phyloP scores from a whole-genome alignment of 2,329 filamentous ascomycete species.

The Herpotrichia juniperi region DNA sequence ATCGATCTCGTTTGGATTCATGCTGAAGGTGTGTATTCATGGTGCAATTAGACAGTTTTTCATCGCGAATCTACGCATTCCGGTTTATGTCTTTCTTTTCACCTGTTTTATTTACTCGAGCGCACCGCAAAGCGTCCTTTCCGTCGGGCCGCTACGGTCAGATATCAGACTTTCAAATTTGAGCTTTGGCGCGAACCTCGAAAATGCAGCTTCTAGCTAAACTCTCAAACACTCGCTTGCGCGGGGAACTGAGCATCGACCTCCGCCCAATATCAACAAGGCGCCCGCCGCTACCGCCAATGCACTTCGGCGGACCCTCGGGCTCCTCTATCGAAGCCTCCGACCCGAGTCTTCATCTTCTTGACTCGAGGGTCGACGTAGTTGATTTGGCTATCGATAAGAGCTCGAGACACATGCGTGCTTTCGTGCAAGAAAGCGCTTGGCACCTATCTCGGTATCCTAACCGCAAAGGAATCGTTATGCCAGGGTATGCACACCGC shows the following conservation, averaged over 20 bases:
- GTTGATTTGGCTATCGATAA: background rate
- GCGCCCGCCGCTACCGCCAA: too few relatives aligned
- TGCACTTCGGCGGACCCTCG: too few relatives aligned
- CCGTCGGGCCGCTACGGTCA: too few relatives aligned
- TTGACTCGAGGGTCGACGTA: background rate
- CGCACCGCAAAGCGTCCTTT: too few relatives aligned
- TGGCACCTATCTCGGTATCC: background rate
- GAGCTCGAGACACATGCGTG: background rate
- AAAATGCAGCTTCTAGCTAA: background rate
- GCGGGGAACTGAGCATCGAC: background rate
- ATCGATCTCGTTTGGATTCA: background rate
- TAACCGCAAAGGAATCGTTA: background rate
- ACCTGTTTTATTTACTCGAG: too few relatives aligned
- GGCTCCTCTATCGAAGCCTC: background rate
- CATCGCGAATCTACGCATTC: too few relatives aligned
- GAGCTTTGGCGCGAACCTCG: too few relatives aligned
- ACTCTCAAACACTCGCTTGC: background rate
- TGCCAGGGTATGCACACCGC: slow-evolving; percentile 3
- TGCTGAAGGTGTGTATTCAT: too few relatives aligned
- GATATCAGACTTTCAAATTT: too few relatives aligned
- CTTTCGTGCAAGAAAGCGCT: too few relatives aligned
- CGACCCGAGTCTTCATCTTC: background rate
- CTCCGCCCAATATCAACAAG: background rate
- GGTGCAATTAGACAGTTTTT: too few relatives aligned
- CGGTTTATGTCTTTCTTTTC: too few relatives aligned